Percentiles rank a stretch among this genome's conserved stretches.
phyloP scores from a whole-genome alignment of 345 rosid genomes.

The Populus nigra region DNA sequence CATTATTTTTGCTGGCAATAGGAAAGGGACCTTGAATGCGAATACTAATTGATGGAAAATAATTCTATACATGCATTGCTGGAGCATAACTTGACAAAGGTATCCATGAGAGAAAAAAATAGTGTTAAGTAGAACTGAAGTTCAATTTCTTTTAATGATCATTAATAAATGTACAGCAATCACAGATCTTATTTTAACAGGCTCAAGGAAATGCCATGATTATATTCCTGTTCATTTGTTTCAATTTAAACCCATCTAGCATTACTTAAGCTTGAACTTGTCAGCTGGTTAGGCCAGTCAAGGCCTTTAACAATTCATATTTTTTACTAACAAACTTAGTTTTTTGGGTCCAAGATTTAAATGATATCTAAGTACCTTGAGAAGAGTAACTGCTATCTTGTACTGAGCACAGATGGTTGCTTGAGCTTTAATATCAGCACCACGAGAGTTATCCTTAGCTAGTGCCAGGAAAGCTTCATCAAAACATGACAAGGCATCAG shows the following conservation, averaged over 20 bases:
- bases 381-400: conserved; percentile 91
- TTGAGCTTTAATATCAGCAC: conserved; percentile 93
- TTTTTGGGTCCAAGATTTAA: not conserved
- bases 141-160: not conserved
- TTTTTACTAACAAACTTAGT: not conserved
- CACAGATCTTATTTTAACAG: not conserved
- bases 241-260: not conserved
- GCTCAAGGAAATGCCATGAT: not conserved
- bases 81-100: not conserved
- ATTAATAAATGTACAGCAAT: not conserved
- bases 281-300: not conserved
- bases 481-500: conserved; percentile 94
- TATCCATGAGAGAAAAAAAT: not conserved
- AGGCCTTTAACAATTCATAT: not conserved
- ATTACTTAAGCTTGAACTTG: not conserved
- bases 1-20: not conserved
- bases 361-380: conserved; percentile 50
- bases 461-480: conserved; percentile 95
- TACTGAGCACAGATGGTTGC: conserved; percentile 97
- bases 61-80: not conserved
- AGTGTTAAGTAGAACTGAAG: not conserved
- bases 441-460: conserved; percentile 95
- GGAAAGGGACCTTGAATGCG: not conserved
- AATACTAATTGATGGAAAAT: not conserved
- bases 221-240: not conserved